Percentiles rank a stretch among this genome's conserved stretches.
Evolutionary conservation across 2,329 filamentous ascomycete genomes (phyloP).

Genomic region (Bertia moriformis): DNA sequence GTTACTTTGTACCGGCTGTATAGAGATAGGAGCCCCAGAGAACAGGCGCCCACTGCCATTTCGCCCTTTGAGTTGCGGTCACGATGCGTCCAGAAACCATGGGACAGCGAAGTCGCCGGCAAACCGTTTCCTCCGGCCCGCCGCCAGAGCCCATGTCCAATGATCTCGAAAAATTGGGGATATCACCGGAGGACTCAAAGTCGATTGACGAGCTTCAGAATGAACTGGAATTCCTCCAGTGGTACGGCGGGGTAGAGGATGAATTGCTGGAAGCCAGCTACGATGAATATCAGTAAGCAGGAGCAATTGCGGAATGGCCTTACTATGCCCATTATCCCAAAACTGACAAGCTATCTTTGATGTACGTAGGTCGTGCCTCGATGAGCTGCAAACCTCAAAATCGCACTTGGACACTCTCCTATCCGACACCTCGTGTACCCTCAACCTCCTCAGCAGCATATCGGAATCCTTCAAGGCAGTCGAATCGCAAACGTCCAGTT

Average conservation of each 20-base stretch:
- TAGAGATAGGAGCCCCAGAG: too few relatives aligned
- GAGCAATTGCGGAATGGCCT: neutral
- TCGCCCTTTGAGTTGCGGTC: neutral
- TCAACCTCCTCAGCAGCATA: slow-evolving; percentile 39
- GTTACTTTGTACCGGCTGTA: too few relatives aligned
- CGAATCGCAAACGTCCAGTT: slow-evolving; percentile 45
- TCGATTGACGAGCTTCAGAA: slow-evolving; percentile 11
- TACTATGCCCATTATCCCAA: neutral
- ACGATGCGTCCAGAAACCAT: neutral
- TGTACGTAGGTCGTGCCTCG: slow-evolving; percentile 35
- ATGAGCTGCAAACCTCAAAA: slow-evolving; percentile 42
- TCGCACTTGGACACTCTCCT: slow-evolving; percentile 43
- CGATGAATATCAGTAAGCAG: slow-evolving; percentile 38
- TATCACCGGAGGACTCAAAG: neutral
- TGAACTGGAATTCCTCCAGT: slow-evolving; percentile 40
- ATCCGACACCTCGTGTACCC: slow-evolving; percentile 35
- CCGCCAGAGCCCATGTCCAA: neutral
- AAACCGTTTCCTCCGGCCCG: neutral
- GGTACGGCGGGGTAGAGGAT: slow-evolving; percentile 35
- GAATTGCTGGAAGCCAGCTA: slow-evolving; percentile 45
- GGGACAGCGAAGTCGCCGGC: neutral
- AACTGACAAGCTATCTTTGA: slow-evolving; percentile 4
- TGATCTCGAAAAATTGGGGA: neutral
- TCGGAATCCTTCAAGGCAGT: slow-evolving; percentile 48
- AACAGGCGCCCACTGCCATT: too few relatives aligned